A percentile compares a stretch with the other conserved stretches of the same genome.
phyloP scores from a whole-genome alignment of 345 rosid species.

The Punica granatum region DNA sequence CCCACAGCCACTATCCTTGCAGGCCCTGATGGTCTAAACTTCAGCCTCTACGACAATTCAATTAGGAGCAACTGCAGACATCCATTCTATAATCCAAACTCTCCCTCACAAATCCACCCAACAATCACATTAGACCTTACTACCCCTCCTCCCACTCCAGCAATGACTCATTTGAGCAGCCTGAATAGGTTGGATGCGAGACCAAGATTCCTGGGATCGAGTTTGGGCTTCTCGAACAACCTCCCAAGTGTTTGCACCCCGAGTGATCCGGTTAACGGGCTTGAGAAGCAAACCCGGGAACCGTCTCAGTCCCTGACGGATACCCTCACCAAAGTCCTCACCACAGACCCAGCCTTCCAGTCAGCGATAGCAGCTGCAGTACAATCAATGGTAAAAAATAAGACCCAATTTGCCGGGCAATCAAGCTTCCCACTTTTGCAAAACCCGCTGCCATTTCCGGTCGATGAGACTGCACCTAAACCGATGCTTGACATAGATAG shows the following conservation, averaged over 20 bases:
- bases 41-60: slow-evolving; percentile 38
- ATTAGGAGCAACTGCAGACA: slow-evolving; percentile 29
- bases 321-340: slow-evolving; percentile 52
- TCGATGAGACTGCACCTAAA: no score
- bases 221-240: slow-evolving; percentile 20
- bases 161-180: slow-evolving; percentile 28
- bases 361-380: slow-evolving; percentile 64
- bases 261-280: background rate
- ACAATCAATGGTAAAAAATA: slow-evolving; percentile 52
- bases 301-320: slow-evolving; percentile 42
- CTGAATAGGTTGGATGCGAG: background rate
- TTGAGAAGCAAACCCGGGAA: background rate
- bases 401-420: slow-evolving; percentile 8
- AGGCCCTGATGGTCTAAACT: slow-evolving; percentile 44
- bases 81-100: slow-evolving; percentile 28
- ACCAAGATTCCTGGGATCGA: slow-evolving; percentile 29
- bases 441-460: background rate
- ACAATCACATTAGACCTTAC: slow-evolving; percentile 81
- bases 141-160: slow-evolving; percentile 31
- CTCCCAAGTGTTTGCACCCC: slow-evolving; percentile 11
- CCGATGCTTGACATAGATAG: background rate
- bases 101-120: slow-evolving; percentile 45
- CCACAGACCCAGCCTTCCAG: slow-evolving; percentile 59
- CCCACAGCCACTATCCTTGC: slow-evolving; percentile 5
- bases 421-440: background rate